Evolutionary conservation across 768 basidiomycete species (phyloP), one percentile per base, ranked within the genome.

Genomic region (Clathrus columnatus): DNA sequence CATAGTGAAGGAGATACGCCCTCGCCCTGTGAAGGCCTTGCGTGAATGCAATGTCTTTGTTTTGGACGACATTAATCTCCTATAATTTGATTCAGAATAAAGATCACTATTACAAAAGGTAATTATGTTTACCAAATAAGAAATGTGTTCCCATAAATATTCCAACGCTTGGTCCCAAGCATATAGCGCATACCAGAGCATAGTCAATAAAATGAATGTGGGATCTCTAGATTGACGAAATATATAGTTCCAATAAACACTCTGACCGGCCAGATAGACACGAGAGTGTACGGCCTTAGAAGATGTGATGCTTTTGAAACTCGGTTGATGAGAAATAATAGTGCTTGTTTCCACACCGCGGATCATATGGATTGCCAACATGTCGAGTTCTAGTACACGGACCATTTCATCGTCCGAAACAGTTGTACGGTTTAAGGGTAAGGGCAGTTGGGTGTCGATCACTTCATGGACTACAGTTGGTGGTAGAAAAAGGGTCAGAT

Each of bases 81-180:
- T 81, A 69, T 20, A 26, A 18, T 11, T 18, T 17, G 30, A 26
- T 3, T 42, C 17, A 24, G 6, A 18, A 4, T 51, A 11, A 49
- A 29, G 5, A 49, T 16, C 16, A 32, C 14, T 5, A 14, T 32
- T 29, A 6, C n/a, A 16, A n/a, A n/a, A 29, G 23, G 27, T 32
- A 43, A 8, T 26, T 18, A 27, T 42, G 18, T 77, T 47, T 61
- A 81, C 79, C 65, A 83, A 66, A 54, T 58, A 69, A 56, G 72
- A 76, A 21, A 83, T 72, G 60, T 83, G 77, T 8, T 61, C 59
- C 54, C 80, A 81, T 30, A 83, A 61, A 14, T 67, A 65, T 60
- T 81, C 80, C 23, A 82, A 68, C 0, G 78, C 67, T 63, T 83
- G 79, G 48, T 83, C 82, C 80, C 82, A 83, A 0, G 80, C 74